Base-by-base conservation (phyloP, 768 basidiomycete genomes). In the Rossbeevera mucosa region DNA sequence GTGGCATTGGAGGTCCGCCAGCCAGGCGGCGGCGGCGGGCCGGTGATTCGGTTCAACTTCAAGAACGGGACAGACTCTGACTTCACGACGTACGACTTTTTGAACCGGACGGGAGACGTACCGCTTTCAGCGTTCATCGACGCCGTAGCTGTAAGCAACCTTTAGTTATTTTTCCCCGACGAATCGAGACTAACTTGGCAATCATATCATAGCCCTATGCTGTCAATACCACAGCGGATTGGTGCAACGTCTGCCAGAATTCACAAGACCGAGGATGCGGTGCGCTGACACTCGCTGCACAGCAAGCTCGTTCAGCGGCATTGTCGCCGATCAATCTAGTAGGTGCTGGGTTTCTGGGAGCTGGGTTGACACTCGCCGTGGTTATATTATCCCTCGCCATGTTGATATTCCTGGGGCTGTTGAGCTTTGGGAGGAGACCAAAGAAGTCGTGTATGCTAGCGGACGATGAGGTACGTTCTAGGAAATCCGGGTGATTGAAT, bases 261-360 rank as follows among this genome's bases (percentile, higher is more conserved):
- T 75, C 71, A 3, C 64, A 78, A 51, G 75, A 78, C 52, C 72
- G 84, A 46, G 83, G 83, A 8, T 86, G 85, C 48, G 78, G 64
- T 18, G 75, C 74, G 12, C 64, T 84, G 31, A 58, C 71, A 31
- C 64, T 69, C 9, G 69, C 67, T 12, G 56, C 58, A 18, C 51
- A 60, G 22, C 60, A 69, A 45, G 68, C 30, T 3, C 57, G 28
- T 9, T 58, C 70, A n/a, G 76, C 74, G 5, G 66, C 68, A 51
- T 52, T 56, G 49, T 69, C 58, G 48, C 69, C 55, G 12, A 75
- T 85, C 57, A 74, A 73, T 54, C 76, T 74, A 0, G 74, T 84
- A 7, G 85, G 81, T 7, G 83, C 85, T n/a, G 85, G 85, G 1
- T 81, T 84, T 69, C 70, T 86, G 13, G 85, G 84, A 25, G 84